Base-by-base conservation (phyloP, 352 stramenopile genomes). In the Saprolegnia diclina region DNA sequence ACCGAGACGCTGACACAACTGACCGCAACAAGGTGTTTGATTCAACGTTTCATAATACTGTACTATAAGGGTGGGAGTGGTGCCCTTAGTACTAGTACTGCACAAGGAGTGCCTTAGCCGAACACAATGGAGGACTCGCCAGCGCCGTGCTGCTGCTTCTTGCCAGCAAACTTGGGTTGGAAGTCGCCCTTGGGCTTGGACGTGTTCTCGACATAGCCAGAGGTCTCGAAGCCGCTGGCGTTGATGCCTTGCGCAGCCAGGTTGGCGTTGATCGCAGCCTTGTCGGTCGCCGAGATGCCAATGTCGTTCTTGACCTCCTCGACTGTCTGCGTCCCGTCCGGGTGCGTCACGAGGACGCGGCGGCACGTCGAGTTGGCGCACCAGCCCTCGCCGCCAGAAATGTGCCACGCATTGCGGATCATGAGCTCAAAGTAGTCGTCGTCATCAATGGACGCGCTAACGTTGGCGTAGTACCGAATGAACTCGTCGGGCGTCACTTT, bases 391-490 rank as follows among this genome's bases (percentile, higher is more conserved):
- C 90, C 90, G 9, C 87, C 87, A 55, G 80, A 89, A 13, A 95
- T 91, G 73, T 91, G 85, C 85, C 85, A 93, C 24, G 83, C 83
- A 55, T 95, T 96, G 64, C 89, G 83, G 72, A 97, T 96, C 81
- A 97, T 91, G 48, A 97, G 78, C 74, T 97, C 90, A 68, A 97
- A 97, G 81, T 97, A 96, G 76, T 96, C 88, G 71, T 97, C 91
- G 66, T 90, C 78, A 65, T 96, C 84, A 64, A 97, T 96, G 35
- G 81, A 93, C 48, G 90, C 88, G 65, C 87, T 94, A 46, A 97
- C 76, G 64, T 95, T 96, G 22, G 77, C 76, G 73, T 97, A 97
- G 80, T 97, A 97, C 59, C 88, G 85, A 48, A 91, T 67, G 55
- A 96, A 97, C 71, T 97, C 88, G 53, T 78, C 78, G 50, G 77